Base-by-base conservation (phyloP, 164 flowering plant genomes). In the Stephania cephalantha region DNA sequence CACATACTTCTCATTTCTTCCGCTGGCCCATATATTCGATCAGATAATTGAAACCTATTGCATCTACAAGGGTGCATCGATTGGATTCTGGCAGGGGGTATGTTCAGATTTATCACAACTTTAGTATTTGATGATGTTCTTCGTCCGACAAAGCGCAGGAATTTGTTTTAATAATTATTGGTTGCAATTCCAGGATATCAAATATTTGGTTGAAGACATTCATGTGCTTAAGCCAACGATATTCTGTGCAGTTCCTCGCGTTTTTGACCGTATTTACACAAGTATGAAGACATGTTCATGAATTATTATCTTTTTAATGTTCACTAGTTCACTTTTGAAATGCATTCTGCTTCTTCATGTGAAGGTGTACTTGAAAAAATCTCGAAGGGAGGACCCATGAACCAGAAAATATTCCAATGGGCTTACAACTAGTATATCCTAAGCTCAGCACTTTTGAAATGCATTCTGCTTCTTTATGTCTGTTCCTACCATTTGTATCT, bases 51-150 rank as follows among this genome's bases (percentile, higher is more conserved):
- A 87, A 83, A 91, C 81, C 48, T 92, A 90, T 74, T 89, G 87
- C 84, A 86, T 94, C 78, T 84, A 81, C 86, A 90, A 75, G 74
- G 97, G 97, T 75, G 85, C 93, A 66, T 86, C 95, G 6, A 86
- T 96, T 20, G 98, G 97, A 76, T 96, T 87, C 73, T 96, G 95
- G 93, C 91, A 78, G 81, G 99, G 97, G 75, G 99, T 96, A 88
- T 80, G 83, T 52, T 30, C 50, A 35, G 76, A 79, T 69, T 53
- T 46, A 63, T 72, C 20, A 18, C 61, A 46, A 7, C 58, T 72
- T 10, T 70, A 15, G 18, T 46, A 9, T 70, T 69, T n/a, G n/a
- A 45, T 15, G 13, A 1, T 45, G 5, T 44, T 29, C n/a, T 35
- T 25, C 25, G 25, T 13, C 5, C 44, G 2, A 6, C 45, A 58